Percentiles rank a stretch among this genome's conserved stretches.
Conservation (phyloP, 768 basidiomycete species). For the Serendipita indica region DNA sequence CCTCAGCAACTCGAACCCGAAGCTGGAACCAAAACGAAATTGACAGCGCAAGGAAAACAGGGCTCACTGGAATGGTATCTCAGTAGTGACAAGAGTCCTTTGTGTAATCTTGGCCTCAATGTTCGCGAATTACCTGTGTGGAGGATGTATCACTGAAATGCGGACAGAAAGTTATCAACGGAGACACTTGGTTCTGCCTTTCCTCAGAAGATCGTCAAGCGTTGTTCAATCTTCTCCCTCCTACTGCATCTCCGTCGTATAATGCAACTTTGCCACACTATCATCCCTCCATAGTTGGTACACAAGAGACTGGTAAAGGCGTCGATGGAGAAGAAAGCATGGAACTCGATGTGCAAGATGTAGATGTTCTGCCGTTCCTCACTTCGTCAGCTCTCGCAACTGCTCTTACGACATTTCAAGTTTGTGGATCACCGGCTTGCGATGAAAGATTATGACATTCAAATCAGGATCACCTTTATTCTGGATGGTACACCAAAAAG, state of each 20-base stretch:
- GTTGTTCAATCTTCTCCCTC: conserved; percentile 31
- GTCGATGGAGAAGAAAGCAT: conserved; percentile 20
- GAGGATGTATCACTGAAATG: background rate
- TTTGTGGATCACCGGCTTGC: background rate
- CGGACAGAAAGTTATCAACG: conserved; percentile 34
- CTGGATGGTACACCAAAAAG: conserved; percentile 34
- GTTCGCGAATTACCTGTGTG: background rate
- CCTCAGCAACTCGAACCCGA: background rate
- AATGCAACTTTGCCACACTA: conserved; percentile 22
- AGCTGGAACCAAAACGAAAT: background rate
- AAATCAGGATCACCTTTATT: conserved; percentile 40
- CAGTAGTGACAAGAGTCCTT: conserved; percentile 1
- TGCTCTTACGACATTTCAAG: conserved; percentile 35
- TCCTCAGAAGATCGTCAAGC: conserved; percentile 27
- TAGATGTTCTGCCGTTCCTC: conserved; percentile 25
- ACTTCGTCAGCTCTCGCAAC: conserved; percentile 39
- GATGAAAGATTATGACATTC: background rate
- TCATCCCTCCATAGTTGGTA: conserved; percentile 23
- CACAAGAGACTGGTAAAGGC: conserved; percentile 8
- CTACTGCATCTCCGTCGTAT: conserved; percentile 30
- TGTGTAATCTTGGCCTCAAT: background rate
- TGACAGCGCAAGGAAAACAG: background rate
- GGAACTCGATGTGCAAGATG: conserved; percentile 17
- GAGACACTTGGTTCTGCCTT: conserved; percentile 31
- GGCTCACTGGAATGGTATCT: background rate